Evolutionary conservation across 306 rosid species (phyloP).

Genomic region (Echinosophora koreensis): DNA sequence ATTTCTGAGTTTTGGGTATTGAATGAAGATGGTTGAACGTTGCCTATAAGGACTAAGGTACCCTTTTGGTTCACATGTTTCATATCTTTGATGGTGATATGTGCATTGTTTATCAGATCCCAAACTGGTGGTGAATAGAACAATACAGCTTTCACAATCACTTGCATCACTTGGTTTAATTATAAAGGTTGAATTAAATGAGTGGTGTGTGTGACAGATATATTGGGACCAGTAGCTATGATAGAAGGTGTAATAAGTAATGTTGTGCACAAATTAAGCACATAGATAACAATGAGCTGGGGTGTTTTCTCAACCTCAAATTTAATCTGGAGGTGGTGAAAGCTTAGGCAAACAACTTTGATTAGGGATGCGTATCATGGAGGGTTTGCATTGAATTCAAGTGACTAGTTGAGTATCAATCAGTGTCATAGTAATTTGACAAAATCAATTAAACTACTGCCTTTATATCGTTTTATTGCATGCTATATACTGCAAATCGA

Average conservation of each 20-base stretch:
- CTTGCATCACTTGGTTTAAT: slow-evolving; percentile 26
- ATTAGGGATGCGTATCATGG: not conserved
- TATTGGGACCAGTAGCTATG: not conserved
- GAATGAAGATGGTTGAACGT: slow-evolving; percentile 36
- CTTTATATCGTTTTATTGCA: not conserved
- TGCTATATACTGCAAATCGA: not conserved
- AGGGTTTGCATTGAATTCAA: not conserved
- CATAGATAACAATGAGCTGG: not conserved
- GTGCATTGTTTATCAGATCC: not conserved
- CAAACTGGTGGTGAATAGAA: slow-evolving; percentile 37
- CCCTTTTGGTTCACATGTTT: slow-evolving; percentile 45
- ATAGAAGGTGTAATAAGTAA: not conserved
- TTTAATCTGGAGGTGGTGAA: slow-evolving; percentile 8
- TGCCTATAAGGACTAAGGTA: slow-evolving; percentile 31
- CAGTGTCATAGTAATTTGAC: slow-evolving; percentile 27
- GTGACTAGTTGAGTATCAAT: not conserved
- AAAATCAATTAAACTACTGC: slow-evolving; percentile 30
- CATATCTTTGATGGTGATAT: slow-evolving; percentile 40
- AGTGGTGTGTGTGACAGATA: slow-evolving; percentile 31
- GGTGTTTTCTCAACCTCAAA: slow-evolving; percentile 28
- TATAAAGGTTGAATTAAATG: slow-evolving; percentile 34
- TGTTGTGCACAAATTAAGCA: slow-evolving; percentile 17
- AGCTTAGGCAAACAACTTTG: not conserved
- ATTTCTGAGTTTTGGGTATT: slow-evolving; percentile 1
- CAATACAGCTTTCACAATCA: slow-evolving; percentile 38